Evolutionary conservation across 2,329 filamentous ascomycete genomes (phyloP), one percentile per base, ranked within the genome.

Genomic region (Huntiella moniliformis): DNA sequence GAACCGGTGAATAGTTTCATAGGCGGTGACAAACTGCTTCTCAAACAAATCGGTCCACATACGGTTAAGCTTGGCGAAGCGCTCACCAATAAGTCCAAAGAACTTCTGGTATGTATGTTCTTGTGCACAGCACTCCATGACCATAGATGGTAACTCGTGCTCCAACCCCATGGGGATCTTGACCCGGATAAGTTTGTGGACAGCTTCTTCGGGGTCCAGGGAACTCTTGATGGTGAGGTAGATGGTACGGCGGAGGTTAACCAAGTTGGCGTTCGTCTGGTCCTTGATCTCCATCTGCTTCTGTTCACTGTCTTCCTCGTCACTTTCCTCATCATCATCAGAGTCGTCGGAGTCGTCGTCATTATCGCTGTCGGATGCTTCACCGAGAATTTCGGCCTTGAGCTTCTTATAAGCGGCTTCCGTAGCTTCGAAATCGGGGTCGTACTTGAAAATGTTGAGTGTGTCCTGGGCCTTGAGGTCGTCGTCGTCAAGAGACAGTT

Each of bases 181-280:
- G 58, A 98, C 79, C 63, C 85, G 87, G 77, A 96, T 91, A 53
- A 98, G 70, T 65, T 96, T 98, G 68, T 98, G 91, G 50, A 85
- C 87, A 50, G 83, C 86, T 74, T 98, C 91, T 63, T 98, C 91
- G 47, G 93, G 92, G 49, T 92, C 85, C 53, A 91, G 84, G 56
- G 83, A 91, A 35, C 84, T 93, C 83, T 93, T 93, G 60, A 98
- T 93, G 8, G 88, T 98, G 51, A 98, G 70, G 61, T 98, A 98
- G 54, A 96, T 98, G 5, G 84, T 94, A 56, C 86, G 76, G 50
- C 91, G 81, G 43, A 98, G 68, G 57, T 92, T 93, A 58, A 96
- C 85, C 11, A 98, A 71, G 60, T 98, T 87, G 0, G 87, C 87
- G 56, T 98, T 98, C 52, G 82, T 92, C 64, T 94, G 86, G 57